phyloP scores from a whole-genome alignment of 1,284 basidiomycete species.

The Sporisorium reilianum region DNA sequence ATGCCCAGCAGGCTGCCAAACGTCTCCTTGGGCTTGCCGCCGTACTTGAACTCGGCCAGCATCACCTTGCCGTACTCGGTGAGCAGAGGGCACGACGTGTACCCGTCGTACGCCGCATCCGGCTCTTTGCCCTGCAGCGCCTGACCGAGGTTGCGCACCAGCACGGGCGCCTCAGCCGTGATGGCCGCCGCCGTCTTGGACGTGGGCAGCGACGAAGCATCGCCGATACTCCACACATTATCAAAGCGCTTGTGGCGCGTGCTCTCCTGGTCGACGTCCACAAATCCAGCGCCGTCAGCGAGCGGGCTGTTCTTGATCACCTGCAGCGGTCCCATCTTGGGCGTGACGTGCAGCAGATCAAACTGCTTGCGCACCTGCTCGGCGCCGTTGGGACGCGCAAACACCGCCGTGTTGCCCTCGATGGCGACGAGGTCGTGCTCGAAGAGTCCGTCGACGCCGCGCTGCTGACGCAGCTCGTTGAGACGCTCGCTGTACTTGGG shows the following conservation, averaged over 20 bases:
- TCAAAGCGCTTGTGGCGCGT: constrained; percentile 83
- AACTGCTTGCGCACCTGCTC: constrained; percentile 77
- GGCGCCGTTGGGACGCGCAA: constrained; percentile 70
- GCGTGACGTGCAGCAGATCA: constrained; percentile 86
- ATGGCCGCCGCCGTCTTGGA: constrained; percentile 97
- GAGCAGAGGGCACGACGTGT: constrained; percentile 70
- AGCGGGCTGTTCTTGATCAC: constrained; percentile 77
- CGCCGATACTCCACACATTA: constrained; percentile 91
- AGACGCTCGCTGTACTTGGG: constrained; percentile 89
- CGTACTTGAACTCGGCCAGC: constrained; percentile 88
- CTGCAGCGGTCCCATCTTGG: constrained; percentile 89
- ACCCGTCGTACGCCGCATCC: constrained; percentile 65
- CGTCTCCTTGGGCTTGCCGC: constrained; percentile 84
- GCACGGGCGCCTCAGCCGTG: constrained; percentile 89
- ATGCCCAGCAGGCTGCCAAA: constrained; percentile 57
- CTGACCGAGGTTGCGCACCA: constrained; percentile 82
- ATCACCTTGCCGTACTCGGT: constrained; percentile 88
- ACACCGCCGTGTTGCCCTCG: constrained; percentile 79
- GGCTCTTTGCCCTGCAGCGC: constrained; percentile 47
- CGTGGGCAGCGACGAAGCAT: constrained; percentile 89
- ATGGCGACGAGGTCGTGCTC: constrained; percentile 85
- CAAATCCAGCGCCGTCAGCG: constrained; percentile 75
- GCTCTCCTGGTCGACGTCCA: constrained; percentile 83
- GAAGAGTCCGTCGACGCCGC: constrained; percentile 84
- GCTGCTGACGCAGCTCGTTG: constrained; percentile 80